Conservation (phyloP, 2,329 filamentous ascomycete genomes). For the Venturiaceae sp. region DNA sequence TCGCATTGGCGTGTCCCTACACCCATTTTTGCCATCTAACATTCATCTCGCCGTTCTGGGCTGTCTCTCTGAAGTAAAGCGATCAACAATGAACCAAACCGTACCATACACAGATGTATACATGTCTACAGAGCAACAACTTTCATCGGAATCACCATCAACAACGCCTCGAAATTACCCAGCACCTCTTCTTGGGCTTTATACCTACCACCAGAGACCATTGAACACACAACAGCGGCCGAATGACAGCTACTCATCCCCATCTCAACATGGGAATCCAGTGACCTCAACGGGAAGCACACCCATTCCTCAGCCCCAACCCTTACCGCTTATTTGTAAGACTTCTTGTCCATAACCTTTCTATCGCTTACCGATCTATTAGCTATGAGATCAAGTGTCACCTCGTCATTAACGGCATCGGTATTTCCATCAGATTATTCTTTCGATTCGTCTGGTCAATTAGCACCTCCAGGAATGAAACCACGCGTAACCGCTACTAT, state of each 20-base stretch:
- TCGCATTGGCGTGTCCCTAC: too few relatives aligned
- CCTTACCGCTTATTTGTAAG: conserved; percentile 53
- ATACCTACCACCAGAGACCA: conserved; percentile 67
- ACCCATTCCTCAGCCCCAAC: conserved; percentile 48
- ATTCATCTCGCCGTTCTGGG: too few relatives aligned
- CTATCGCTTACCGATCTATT: neutral
- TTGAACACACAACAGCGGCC: conserved; percentile 65
- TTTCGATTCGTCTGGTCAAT: conserved; percentile 84
- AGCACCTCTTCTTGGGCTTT: conserved; percentile 72
- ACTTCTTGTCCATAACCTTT: conserved; percentile 9
- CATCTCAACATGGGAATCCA: conserved; percentile 57
- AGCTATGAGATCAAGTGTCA: conserved; percentile 11
- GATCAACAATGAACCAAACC: conserved; percentile 89
- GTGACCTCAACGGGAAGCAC: conserved; percentile 61
- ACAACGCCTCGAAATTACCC: too few relatives aligned
- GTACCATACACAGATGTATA: conserved; percentile 84
- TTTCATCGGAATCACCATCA: conserved; percentile 67
- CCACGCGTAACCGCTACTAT: conserved; percentile 90
- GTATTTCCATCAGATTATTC: conserved; percentile 40
- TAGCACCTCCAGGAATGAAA: conserved; percentile 90
- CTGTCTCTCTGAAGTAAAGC: too few relatives aligned
- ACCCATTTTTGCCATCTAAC: too few relatives aligned
- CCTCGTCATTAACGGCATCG: conserved; percentile 9
- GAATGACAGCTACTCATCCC: conserved; percentile 64
- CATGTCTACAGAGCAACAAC: conserved; percentile 66